Evolutionary conservation across 1,284 basidiomycete genomes (phyloP), one percentile per base, ranked within the genome.

Genomic region (Marasmius sp.): DNA sequence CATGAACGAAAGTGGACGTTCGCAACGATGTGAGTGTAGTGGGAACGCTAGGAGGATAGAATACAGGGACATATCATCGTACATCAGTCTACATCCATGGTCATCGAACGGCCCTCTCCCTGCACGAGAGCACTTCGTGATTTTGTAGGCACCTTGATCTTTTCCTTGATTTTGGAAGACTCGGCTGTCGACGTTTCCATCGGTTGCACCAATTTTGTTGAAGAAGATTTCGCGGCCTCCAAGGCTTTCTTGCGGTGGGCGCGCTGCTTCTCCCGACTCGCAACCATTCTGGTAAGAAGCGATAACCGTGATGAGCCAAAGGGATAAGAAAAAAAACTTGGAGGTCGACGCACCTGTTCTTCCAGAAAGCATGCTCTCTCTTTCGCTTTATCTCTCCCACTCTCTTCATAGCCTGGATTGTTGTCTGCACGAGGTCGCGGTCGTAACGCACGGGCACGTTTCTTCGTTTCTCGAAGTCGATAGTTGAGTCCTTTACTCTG

Each of bases 381-480:
- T 91, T 87, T 64, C 86, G 83, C 75, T 92, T 94, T 81, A 99
- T 96, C 79, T 98, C 95, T 65, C 90, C 88, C 57, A 99, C 85
- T 65, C 97, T 87, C 79, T 95, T 95, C 92, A 99, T 99, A 27
- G 95, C 97, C 78, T 92, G 90, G 74, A 99, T 85, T n/a, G 97
- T 99, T 1, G 93, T 94, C 73, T 92, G 86, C 60, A 99, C 83
- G 54, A 99, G 81, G 67, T 98, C 94, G 72, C 97, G 91, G 82
- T 99, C 91, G 84, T 99, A 99, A 72, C 96, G 92, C 63, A 99
- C 92, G 36, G 97, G 97, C 14, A 98, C 89, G 74, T 99, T 98
- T 78, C 97, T 88, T 69, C 97, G 89, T 81, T 99, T 99, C 83
- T 99, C 97, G 75, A 99, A 99, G 74, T 98, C 96, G 75, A 98